phyloP scores from a whole-genome alignment of 192 early-diverging fungal genomes.

The Linderina pennispora region DNA sequence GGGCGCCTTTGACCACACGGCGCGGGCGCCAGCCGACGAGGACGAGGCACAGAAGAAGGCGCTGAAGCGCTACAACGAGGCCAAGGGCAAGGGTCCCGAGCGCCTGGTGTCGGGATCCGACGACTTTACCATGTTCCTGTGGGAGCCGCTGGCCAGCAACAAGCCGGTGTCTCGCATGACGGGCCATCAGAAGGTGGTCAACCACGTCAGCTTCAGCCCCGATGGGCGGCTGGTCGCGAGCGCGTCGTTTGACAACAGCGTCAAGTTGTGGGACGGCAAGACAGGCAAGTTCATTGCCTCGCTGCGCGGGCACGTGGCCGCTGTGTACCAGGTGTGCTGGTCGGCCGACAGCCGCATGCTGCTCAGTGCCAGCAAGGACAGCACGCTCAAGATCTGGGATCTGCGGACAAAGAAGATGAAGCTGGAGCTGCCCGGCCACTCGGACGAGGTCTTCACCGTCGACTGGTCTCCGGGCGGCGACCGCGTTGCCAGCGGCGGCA shows the following conservation, averaged over 20 bases:
- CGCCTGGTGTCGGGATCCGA: slow-evolving; percentile 89
- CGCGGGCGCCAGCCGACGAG: slow-evolving; percentile 49
- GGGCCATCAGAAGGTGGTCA: slow-evolving; percentile 95
- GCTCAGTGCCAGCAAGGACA: slow-evolving; percentile 85
- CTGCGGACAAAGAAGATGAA: slow-evolving; percentile 85
- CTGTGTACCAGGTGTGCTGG: slow-evolving; percentile 95
- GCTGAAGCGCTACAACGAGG: slow-evolving; percentile 67
- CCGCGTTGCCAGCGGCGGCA: slow-evolving; percentile 87
- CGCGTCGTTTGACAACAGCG: slow-evolving; percentile 94
- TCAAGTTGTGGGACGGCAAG: slow-evolving; percentile 93
- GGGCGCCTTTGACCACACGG: slow-evolving; percentile 85
- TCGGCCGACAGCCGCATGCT: slow-evolving; percentile 91
- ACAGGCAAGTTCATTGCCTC: slow-evolving; percentile 89
- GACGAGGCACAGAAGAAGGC: slow-evolving; percentile 72
- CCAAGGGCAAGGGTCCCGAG: slow-evolving; percentile 63
- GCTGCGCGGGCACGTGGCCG: slow-evolving; percentile 90
- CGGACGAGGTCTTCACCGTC: slow-evolving; percentile 90
- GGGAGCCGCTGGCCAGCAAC: slow-evolving; percentile 77
- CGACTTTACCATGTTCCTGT: slow-evolving; percentile 97
- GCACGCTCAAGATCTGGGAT: slow-evolving; percentile 92
- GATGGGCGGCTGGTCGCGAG: slow-evolving; percentile 84
- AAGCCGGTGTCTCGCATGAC: slow-evolving; percentile 80
- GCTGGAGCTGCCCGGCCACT: slow-evolving; percentile 92
- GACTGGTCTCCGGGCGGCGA: slow-evolving; percentile 95
- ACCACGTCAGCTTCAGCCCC: slow-evolving; percentile 90